Base-by-base conservation (phyloP, 108 stramenopile species). In the Pinguiococcus pyrenoidosus region DNA sequence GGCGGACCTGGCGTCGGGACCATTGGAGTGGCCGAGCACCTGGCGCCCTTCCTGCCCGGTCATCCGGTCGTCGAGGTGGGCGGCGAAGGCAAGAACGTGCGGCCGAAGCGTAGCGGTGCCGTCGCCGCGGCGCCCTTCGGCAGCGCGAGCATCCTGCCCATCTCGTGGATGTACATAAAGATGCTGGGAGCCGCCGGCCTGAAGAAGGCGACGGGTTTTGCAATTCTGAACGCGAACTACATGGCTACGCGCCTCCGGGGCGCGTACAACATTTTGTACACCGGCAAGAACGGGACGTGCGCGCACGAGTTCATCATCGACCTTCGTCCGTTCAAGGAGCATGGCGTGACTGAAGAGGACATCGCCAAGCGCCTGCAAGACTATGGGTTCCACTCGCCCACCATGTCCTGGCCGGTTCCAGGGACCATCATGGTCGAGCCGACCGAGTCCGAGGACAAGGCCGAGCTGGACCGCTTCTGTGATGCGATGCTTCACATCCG, bases 161-260 rank as follows among this genome's bases (percentile, higher is more conserved):
- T 98, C 56, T 89, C 91, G 1, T 98, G 92, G 91, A 94, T 98
- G 91, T 98, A 95, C 73, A 92, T 98, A 49, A 92, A 92, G 56
- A 95, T 98, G 92, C 73, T 89, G 40, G 92, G 92, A 23, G 73
- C 77, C 34, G 78, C 81, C 29, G 95, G 95, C 27, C 66, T 96
- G 13, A 83, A 77, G 61, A 60, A 74, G 38, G 77, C 89, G 14
- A 44, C 44, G 6, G 47, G 74, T 32, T 47, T 81, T 45, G 96
- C 96, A 23, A 98, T 98, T 69, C 72, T 98, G 67, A 95, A 95
- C 68, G 96, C 96, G 13, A 98, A 98, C 75, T 98, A 98, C 88
- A 90, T 98, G 85, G 88, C 92, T 18, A 81, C 82, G 22, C 68
- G 90, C 22, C 77, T 98, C 33, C 76, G 77, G 51, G 81, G 84